Evolutionary conservation across 1,139 yeast genomes (phyloP).

Genomic region (Ogataea hybrid): DNA sequence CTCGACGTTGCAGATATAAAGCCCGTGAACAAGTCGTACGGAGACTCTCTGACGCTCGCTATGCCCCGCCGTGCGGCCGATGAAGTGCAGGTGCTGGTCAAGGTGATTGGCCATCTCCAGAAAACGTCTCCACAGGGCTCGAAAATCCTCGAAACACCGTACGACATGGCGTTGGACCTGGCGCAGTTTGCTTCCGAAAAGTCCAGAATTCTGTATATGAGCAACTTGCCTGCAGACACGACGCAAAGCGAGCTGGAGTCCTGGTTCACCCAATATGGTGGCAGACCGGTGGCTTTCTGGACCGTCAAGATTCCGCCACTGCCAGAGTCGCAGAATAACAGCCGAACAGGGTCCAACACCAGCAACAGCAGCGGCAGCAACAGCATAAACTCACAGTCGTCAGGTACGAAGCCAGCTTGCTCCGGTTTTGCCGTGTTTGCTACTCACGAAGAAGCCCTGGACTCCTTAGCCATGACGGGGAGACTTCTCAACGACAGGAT

Average conservation of each 20-base stretch:
- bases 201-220: conserved; percentile 74
- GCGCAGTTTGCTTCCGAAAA: conserved; percentile 66
- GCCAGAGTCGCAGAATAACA: conserved; percentile 19
- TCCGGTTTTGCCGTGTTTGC: conserved; percentile 86
- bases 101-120: conserved; percentile 50
- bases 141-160: conserved; percentile 59
- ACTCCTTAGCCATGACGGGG: conserved; percentile 77
- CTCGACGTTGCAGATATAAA: conserved; percentile 39
- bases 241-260: conserved; percentile 89
- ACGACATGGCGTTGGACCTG: conserved; percentile 71
- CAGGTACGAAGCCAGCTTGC: conserved; percentile 18
- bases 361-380: conserved; percentile 17
- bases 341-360: conserved; percentile 8
- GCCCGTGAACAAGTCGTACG: conserved; percentile 16
- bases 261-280: conserved; percentile 88
- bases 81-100: conserved; percentile 40
- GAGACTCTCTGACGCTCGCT: conserved; percentile 13
- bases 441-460: conserved; percentile 83
- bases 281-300: conserved; percentile 89
- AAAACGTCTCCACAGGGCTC: conserved; percentile 41
- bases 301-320: conserved; percentile 63
- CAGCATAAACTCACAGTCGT: conserved; percentile 11
- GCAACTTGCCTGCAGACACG: conserved; percentile 79
- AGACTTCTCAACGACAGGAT: conserved; percentile 69
- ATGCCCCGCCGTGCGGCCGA: conserved; percentile 37